phyloP scores from a whole-genome alignment of 345 rosid species.

The Euphorbia pulcherrima region DNA sequence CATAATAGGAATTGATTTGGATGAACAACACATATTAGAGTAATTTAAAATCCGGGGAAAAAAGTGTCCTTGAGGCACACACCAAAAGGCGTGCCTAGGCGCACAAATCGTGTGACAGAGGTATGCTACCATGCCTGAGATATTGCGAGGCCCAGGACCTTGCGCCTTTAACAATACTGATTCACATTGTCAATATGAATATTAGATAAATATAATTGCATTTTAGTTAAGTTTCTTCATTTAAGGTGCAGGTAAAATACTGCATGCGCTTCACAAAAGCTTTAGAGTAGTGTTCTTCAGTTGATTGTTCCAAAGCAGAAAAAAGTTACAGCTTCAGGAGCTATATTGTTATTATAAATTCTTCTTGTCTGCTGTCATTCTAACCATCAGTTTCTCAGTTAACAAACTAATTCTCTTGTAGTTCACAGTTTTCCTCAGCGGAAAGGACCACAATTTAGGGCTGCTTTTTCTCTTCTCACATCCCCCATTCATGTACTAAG shows the following conservation, averaged over 20 bases:
- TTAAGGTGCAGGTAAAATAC: background rate
- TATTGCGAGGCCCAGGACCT: too few species aligned
- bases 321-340: slow-evolving; percentile 3
- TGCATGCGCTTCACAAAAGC: slow-evolving; percentile 1
- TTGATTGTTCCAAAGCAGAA: background rate
- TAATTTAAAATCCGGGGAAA: too few species aligned
- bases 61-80: too few species aligned
- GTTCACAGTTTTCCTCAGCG: slow-evolving; percentile 36
- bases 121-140: too few species aligned
- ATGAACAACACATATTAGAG: too few species aligned
- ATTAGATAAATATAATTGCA: background rate
- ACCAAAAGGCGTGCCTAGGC: too few species aligned
- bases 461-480: slow-evolving; percentile 21
- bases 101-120: too few species aligned
- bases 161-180: too few species aligned
- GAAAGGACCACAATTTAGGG: slow-evolving; percentile 31
- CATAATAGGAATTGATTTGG: too few species aligned
- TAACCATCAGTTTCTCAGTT: slow-evolving; percentile 12
- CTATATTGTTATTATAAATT: slow-evolving; percentile 5
- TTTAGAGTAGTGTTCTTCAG: slow-evolving; percentile 8
- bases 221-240: slow-evolving; percentile 2
- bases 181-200: background rate
- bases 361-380: slow-evolving; percentile 1
- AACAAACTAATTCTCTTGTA: slow-evolving; percentile 19
- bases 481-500: slow-evolving; percentile 20